Base-by-base conservation (phyloP, 106 monocot species). In the Dendrobium officinale region DNA sequence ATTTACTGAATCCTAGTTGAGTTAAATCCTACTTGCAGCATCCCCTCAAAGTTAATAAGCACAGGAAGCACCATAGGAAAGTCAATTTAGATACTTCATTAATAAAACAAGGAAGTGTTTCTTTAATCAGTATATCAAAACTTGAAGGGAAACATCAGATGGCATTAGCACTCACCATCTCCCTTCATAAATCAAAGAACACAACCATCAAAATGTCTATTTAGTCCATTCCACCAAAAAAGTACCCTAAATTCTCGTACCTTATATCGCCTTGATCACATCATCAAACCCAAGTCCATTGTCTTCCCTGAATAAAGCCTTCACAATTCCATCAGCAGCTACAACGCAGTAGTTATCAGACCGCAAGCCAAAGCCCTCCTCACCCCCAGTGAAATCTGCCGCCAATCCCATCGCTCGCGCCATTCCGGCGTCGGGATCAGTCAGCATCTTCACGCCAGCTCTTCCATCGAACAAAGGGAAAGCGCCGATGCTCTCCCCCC, bases 401-500 rank as follows among this genome's bases (percentile, higher is more conserved):
- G 51, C 68, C 24, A 80, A 6, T 15, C 84, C 84, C 37, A 84
- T 31, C 54, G 66, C 84, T 51, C 49, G 48, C 16, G 84, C 75
- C 47, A 84, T 51, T 67, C 67, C 77, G 9, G 80, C 84, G 67
- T 77, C 80, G 7, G 67, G 80, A 19, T 84, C 84, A 16, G 84
- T 77, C 17, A 84, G 75, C 84, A 84, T 80, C 77, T 54, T 33
- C 54, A 84, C 66, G 61, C 76, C 80, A 9, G 15, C 76, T 48
- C 54, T 75, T 20, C n/a, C 64, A 44, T 24, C 10, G 4, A 18
- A 42, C 6, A 47, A 9, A 5, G n/a, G 9, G 2, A 37, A 47
- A 22, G 80, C 80, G 22, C 80, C 80, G 33, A 84, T 76, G 27
- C 59, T 45, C 80, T 84, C 84, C 77, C 80, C 80, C 84, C 84